These are phyloP conservation scores for Artemisia annua DNA, from an alignment of 129 eudicot species.

Conservation along the genomic window DNA sequence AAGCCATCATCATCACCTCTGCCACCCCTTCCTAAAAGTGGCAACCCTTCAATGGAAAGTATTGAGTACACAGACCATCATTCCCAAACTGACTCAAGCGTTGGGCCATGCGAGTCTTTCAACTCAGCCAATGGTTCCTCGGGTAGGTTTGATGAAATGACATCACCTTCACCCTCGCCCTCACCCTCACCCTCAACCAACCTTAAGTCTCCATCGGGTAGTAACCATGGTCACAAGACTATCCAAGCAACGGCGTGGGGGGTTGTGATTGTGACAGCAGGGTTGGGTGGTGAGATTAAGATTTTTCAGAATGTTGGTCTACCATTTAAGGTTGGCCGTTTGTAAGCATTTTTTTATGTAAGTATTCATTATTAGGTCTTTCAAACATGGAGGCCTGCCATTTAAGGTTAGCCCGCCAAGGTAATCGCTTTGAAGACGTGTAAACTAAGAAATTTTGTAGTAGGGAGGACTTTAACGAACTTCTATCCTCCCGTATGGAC, in stretches of 20 bases:
- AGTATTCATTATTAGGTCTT: not conserved
- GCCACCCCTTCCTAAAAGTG: constrained; percentile 73
- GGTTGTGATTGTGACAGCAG: constrained; percentile 77
- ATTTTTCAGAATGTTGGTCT: constrained; percentile 86
- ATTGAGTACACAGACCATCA: constrained; percentile 44
- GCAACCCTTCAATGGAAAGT: constrained; percentile 27
- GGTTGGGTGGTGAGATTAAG: constrained; percentile 77
- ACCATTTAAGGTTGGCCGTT: constrained; percentile 74
- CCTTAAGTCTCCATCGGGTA: constrained; percentile 21
- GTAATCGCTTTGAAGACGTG: constrained; percentile 18
- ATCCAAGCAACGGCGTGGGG: constrained; percentile 97
- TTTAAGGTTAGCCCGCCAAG: not conserved
- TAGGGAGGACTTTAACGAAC: constrained; percentile 1
- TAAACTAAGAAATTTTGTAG: constrained; percentile 15
- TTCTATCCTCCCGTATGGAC: not conserved
- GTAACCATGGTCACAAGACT: constrained; percentile 46
- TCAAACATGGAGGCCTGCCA: not conserved
- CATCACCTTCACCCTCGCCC: constrained; percentile 29
- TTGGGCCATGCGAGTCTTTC: constrained; percentile 50
- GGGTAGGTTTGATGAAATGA: constrained; percentile 23
- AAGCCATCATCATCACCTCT: constrained; percentile 41
- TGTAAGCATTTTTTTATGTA: constrained; percentile 24
- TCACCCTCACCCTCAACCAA: constrained; percentile 14
- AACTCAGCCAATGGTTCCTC: constrained; percentile 32
- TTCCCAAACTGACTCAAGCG: constrained; percentile 45